Percentiles rank a stretch among this genome's conserved stretches.
phyloP scores from a whole-genome alignment of 768 basidiomycete genomes.

The Mycena indigotica region DNA sequence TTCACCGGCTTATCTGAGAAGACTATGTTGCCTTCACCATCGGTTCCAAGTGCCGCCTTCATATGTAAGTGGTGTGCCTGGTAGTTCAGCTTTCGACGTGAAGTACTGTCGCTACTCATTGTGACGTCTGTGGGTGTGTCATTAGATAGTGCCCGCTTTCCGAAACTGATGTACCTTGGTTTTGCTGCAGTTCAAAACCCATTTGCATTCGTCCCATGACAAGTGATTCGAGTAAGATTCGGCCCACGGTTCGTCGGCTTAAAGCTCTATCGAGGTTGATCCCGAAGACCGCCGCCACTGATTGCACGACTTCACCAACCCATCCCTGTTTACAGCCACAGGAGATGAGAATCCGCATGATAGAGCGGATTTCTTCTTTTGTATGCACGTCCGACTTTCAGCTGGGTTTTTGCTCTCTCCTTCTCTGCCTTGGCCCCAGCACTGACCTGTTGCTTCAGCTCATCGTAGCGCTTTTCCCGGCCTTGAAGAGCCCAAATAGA shows the following conservation, averaged over 20 bases:
- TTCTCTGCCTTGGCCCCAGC: background rate
- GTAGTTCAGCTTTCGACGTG: constrained; percentile 12
- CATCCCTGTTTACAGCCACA: constrained; percentile 15
- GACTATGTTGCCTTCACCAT: background rate
- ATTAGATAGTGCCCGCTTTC: too few species aligned
- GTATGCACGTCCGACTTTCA: constrained; percentile 13
- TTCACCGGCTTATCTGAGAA: background rate
- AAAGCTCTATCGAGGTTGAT: constrained; percentile 9
- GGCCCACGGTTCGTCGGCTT: constrained; percentile 10
- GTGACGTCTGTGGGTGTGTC: constrained; percentile 20
- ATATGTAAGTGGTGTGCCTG: constrained; percentile 9
- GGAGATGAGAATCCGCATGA: constrained; percentile 13
- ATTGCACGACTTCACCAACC: constrained; percentile 13
- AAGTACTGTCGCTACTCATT: constrained; percentile 18
- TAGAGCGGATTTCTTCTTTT: constrained; percentile 10
- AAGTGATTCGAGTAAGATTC: constrained; percentile 7
- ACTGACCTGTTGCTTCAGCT: background rate
- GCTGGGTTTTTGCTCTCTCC: background rate
- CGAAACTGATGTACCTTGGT: too few species aligned
- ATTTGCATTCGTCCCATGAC: constrained; percentile 5
- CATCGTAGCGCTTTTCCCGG: background rate
- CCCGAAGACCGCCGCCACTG: constrained; percentile 6
- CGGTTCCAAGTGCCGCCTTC: background rate
- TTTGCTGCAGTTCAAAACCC: constrained; percentile 1
- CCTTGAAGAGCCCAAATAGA: background rate